phyloP scores from a whole-genome alignment of 148 eudicot species.

The Diospyros kaki region DNA sequence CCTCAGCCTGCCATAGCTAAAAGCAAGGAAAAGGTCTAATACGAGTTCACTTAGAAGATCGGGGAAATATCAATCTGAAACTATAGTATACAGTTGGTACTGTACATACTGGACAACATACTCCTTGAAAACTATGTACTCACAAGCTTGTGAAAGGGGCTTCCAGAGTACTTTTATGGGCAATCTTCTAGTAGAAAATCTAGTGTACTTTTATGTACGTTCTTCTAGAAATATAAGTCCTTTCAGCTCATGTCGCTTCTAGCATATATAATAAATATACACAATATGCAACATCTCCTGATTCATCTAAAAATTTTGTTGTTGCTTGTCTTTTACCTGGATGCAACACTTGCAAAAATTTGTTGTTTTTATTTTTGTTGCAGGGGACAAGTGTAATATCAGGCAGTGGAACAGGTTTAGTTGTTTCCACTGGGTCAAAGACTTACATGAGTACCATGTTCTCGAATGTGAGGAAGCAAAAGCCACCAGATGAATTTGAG shows the following conservation, averaged over 20 bases:
- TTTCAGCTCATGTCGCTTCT: too few relatives aligned
- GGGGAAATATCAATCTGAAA: neutral
- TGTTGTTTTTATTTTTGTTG: neutral
- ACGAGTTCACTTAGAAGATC: neutral
- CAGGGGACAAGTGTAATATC: conserved; percentile 54
- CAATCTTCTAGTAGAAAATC: neutral
- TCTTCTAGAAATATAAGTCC: too few relatives aligned
- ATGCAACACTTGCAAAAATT: neutral
- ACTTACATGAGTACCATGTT: conserved; percentile 57
- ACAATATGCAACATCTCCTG: neutral
- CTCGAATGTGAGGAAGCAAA: conserved; percentile 37
- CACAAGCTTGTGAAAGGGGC: neutral
- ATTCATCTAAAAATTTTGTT: neutral
- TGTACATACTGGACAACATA: neutral
- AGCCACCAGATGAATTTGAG: conserved; percentile 41
- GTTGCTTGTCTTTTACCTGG: neutral
- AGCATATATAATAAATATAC: neutral
- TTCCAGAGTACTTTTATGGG: neutral
- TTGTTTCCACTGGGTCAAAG: conserved; percentile 44
- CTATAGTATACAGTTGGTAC: neutral
- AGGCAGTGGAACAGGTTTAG: conserved; percentile 44
- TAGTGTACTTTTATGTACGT: neutral
- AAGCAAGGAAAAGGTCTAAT: neutral
- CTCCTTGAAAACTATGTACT: neutral
- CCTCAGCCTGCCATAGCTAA: too few relatives aligned